A percentile compares a stretch with the other conserved stretches of the same genome.
Conservation (phyloP, 495 filamentous ascomycete genomes). For the Paragyromitra xinjiangensis region DNA sequence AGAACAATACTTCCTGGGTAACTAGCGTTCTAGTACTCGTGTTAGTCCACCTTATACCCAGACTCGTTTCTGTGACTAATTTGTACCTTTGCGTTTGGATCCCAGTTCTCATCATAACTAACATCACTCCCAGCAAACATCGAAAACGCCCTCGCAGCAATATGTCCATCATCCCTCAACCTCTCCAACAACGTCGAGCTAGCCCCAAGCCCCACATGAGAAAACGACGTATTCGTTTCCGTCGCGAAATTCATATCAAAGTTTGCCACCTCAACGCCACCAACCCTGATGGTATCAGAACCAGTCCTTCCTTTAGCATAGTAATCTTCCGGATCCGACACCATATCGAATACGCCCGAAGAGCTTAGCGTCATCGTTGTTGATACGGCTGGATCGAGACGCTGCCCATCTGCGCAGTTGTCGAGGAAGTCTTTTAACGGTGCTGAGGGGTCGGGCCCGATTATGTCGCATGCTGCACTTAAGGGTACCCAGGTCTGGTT, state of each 20-base stretch:
- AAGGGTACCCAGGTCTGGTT: slow-evolving; percentile 27
- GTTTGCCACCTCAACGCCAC: slow-evolving; percentile 2
- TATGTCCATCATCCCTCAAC: slow-evolving; percentile 26
- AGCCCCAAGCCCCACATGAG: slow-evolving; percentile 26
- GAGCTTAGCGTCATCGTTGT: slow-evolving; percentile 12
- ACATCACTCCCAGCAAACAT: slow-evolving; percentile 38
- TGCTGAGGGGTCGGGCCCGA: neutral
- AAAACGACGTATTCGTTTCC: slow-evolving; percentile 27
- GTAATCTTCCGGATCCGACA: neutral
- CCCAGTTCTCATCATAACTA: slow-evolving; percentile 22
- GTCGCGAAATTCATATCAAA: slow-evolving; percentile 35
- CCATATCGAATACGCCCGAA: slow-evolving; percentile 1
- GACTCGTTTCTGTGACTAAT: neutral
- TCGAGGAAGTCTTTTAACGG: slow-evolving; percentile 27
- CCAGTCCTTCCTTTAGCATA: slow-evolving; percentile 5
- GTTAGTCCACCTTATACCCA: neutral
- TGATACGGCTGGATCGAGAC: slow-evolving; percentile 7
- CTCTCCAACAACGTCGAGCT: slow-evolving; percentile 13
- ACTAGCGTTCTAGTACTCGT: slow-evolving; percentile 11
- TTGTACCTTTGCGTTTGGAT: slow-evolving; percentile 34
- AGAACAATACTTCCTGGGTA: slow-evolving; percentile 37
- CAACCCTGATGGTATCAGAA: slow-evolving; percentile 26
- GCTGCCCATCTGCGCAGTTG: slow-evolving; percentile 14
- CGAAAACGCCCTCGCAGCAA: slow-evolving; percentile 41
- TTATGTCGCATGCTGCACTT: slow-evolving; percentile 12